Evolutionary conservation across 441 rosid genomes (phyloP).

Genomic region (Corymbia calophylla): DNA sequence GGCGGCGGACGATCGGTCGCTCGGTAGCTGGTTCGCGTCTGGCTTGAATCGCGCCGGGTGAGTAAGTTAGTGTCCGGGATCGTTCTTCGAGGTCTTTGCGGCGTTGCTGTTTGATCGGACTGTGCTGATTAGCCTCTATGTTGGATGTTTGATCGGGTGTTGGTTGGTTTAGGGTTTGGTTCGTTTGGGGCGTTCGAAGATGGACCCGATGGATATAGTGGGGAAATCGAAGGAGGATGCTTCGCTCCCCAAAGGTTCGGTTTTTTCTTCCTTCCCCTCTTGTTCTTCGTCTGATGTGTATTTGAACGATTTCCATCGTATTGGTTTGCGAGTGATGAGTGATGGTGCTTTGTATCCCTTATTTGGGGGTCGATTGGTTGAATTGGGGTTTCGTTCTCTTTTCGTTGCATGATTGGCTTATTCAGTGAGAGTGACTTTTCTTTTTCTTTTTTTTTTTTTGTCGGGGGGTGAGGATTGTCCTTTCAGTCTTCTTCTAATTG

Average conservation of each 20-base stretch:
- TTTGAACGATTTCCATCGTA: not conserved
- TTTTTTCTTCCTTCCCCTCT: not conserved
- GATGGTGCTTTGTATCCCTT: not conserved
- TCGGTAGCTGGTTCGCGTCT: not conserved
- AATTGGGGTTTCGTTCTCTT: not conserved
- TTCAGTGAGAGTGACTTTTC: not conserved
- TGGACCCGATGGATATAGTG: slow-evolving; percentile 98
- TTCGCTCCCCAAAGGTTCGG: slow-evolving; percentile 95
- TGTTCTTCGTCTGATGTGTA: not conserved
- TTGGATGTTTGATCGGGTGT: too few relatives aligned
- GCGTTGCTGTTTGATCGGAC: not conserved
- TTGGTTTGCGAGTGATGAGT: not conserved
- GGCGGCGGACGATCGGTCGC: not conserved
- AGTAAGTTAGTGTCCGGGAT: not conserved
- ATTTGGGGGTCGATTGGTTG: not conserved
- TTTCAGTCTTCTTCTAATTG: not conserved
- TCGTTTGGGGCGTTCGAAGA: not conserved
- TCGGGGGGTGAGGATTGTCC: not conserved
- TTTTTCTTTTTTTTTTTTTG: rapidly evolving
- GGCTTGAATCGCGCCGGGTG: not conserved
- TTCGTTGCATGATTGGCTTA: not conserved
- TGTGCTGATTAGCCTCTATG: not conserved
- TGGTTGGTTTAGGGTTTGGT: not conserved
- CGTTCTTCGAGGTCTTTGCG: not conserved
- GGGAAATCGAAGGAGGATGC: slow-evolving; percentile 99